Conservation (phyloP, 2,329 filamentous ascomycete species). For the Pseudogymnoascus sp. region DNA sequence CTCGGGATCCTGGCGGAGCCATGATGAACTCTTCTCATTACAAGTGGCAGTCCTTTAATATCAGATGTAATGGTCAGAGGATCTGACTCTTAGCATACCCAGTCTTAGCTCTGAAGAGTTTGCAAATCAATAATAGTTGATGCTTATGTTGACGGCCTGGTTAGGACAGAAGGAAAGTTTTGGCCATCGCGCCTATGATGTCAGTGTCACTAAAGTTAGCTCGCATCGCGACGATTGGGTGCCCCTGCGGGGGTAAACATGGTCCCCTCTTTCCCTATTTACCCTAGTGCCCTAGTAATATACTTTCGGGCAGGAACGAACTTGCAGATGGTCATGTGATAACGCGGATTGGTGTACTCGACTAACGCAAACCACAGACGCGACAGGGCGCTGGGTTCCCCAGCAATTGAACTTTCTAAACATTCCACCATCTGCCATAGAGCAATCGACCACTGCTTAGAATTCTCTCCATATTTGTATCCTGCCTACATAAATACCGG, state of each 20-base stretch:
- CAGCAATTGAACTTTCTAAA: neutral
- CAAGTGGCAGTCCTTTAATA: neutral
- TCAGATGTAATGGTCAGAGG: neutral
- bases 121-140: neutral
- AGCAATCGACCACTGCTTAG: neutral
- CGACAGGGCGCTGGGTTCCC: neutral
- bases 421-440: neutral
- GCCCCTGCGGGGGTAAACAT: neutral
- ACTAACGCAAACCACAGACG: neutral
- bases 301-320: neutral
- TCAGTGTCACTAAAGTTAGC: neutral
- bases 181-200: neutral
- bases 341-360: neutral
- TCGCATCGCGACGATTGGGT: neutral
- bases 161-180: neutral
- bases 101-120: neutral
- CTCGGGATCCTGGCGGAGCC: neutral
- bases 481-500: neutral
- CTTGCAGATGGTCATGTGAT: neutral
- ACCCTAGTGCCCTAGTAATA: neutral
- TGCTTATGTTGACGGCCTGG: neutral
- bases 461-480: neutral
- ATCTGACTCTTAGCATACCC: neutral
- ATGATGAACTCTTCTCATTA: neutral
- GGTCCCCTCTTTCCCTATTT: neutral